A percentile compares a stretch with the other conserved stretches of the same genome.
Evolutionary conservation across 768 basidiomycete species (phyloP).

Genomic region (Hirschioporus abietinus): DNA sequence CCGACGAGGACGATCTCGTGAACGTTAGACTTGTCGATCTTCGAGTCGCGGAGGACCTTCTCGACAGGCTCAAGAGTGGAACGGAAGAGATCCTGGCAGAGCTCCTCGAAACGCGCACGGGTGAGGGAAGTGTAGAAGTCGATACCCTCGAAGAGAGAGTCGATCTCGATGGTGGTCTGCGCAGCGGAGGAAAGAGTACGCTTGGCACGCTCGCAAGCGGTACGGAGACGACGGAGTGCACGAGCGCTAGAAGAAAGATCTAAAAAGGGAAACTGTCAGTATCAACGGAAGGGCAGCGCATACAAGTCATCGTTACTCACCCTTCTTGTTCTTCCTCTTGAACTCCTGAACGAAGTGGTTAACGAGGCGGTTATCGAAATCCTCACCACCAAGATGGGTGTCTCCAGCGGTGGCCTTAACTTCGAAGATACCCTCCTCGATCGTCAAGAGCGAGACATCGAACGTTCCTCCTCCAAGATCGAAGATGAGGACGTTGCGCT

Average conservation of each 20-base stretch:
- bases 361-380: conserved; percentile 97
- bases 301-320: conserved; percentile 28
- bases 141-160: conserved; percentile 95
- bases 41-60: conserved; percentile 96
- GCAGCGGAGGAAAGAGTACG: conserved; percentile 95
- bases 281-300: conserved; percentile 6
- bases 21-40: conserved; percentile 94
- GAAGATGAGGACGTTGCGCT: conserved; percentile 96
- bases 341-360: conserved; percentile 96
- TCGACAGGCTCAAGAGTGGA: conserved; percentile 93
- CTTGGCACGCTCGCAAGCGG: conserved; percentile 98
- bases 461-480: conserved; percentile 98
- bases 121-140: conserved; percentile 99
- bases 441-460: conserved; percentile 94
- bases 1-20: conserved; percentile 98
- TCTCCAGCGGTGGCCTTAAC: conserved; percentile 98
- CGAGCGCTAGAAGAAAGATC: conserved; percentile 89
- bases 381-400: conserved; percentile 97
- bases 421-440: conserved; percentile 97
- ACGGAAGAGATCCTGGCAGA: conserved; percentile 94
- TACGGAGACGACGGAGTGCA: conserved; percentile 94
- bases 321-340: conserved; percentile 97
- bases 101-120: conserved; percentile 95
- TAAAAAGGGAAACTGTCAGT: conserved; percentile 21
- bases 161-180: conserved; percentile 96